phyloP scores from a whole-genome alignment of 441 rosid genomes.

The Jatropha multifida region DNA sequence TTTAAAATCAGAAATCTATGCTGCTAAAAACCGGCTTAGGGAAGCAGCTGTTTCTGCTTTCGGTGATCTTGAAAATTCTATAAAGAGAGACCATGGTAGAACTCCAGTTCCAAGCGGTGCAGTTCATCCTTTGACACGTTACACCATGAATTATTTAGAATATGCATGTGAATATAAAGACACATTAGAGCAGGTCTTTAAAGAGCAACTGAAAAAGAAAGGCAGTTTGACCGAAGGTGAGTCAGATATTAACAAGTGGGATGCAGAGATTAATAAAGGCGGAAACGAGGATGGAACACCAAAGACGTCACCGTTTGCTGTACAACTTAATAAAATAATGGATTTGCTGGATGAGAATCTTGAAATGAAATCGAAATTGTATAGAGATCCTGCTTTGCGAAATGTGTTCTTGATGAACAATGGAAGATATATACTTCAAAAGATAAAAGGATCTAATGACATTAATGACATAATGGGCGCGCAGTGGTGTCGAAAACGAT shows the following conservation, averaged over 20 bases:
- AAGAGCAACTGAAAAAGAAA: slow-evolving; percentile 57
- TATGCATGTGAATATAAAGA: slow-evolving; percentile 71
- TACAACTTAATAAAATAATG: slow-evolving; percentile 57
- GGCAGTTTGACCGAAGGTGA: slow-evolving; percentile 23
- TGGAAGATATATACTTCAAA: slow-evolving; percentile 83
- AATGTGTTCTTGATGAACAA: slow-evolving; percentile 92
- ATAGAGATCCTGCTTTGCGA: slow-evolving; percentile 57
- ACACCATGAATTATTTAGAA: slow-evolving; percentile 84
- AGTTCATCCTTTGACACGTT: slow-evolving; percentile 86
- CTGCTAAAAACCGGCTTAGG: slow-evolving; percentile 54
- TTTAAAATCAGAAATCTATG: slow-evolving; percentile 45
- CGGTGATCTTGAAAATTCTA: slow-evolving; percentile 69
- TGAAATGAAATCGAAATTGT: slow-evolving; percentile 61
- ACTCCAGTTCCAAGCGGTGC: slow-evolving; percentile 86
- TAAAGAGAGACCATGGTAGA: slow-evolving; percentile 62
- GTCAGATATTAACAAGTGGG: background rate
- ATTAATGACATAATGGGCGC: slow-evolving; percentile 61
- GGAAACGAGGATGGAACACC: slow-evolving; percentile 38
- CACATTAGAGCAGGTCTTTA: slow-evolving; percentile 81
- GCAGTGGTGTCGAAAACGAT: slow-evolving; percentile 36
- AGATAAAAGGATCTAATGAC: slow-evolving; percentile 68
- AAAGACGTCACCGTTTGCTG: slow-evolving; percentile 52
- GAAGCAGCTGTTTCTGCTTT: slow-evolving; percentile 69
- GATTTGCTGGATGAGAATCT: slow-evolving; percentile 60
- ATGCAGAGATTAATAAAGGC: slow-evolving; percentile 13